phyloP scores from a whole-genome alignment of 805 yeast species.

The Yarrowia phangngaensis region DNA sequence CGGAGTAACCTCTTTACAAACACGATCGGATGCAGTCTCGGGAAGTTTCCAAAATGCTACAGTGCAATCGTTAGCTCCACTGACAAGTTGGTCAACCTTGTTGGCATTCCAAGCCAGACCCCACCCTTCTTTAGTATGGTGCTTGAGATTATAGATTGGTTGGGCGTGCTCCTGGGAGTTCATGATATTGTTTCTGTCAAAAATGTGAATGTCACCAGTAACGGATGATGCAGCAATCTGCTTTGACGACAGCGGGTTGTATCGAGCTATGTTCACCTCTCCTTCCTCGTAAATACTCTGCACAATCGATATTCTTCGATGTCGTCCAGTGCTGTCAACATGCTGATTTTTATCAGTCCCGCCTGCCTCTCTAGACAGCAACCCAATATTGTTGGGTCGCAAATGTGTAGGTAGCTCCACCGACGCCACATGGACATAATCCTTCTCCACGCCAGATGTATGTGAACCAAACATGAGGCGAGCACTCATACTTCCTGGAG shows the following conservation, averaged over 20 bases:
- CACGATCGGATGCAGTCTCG: slow-evolving; percentile 7
- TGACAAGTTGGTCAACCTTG: slow-evolving; percentile 45
- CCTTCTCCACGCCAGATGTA: slow-evolving; percentile 54
- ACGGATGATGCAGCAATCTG: slow-evolving; percentile 54
- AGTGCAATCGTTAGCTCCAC: slow-evolving; percentile 64
- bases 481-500: slow-evolving; percentile 35
- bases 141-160: slow-evolving; percentile 31
- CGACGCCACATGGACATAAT: slow-evolving; percentile 44
- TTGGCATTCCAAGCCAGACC: slow-evolving; percentile 64
- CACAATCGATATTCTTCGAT: slow-evolving; percentile 40
- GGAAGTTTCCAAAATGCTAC: slow-evolving; percentile 65
- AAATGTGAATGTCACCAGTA: slow-evolving; percentile 39
- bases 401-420: slow-evolving; percentile 38
- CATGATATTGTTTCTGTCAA: slow-evolving; percentile 31
- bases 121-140: slow-evolving; percentile 63
- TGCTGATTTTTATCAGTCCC: slow-evolving; percentile 6
- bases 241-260: slow-evolving; percentile 48
- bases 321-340: slow-evolving; percentile 3
- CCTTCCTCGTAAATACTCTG: slow-evolving; percentile 60
- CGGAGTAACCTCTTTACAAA: slow-evolving; percentile 41
- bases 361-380: slow-evolving; percentile 6
- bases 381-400: slow-evolving; percentile 8
- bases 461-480: slow-evolving; percentile 62
- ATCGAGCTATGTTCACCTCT: slow-evolving; percentile 60
- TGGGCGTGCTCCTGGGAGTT: slow-evolving; percentile 27